Base-by-base conservation (phyloP, 129 eudicot genomes). In the Calendula officinalis region DNA sequence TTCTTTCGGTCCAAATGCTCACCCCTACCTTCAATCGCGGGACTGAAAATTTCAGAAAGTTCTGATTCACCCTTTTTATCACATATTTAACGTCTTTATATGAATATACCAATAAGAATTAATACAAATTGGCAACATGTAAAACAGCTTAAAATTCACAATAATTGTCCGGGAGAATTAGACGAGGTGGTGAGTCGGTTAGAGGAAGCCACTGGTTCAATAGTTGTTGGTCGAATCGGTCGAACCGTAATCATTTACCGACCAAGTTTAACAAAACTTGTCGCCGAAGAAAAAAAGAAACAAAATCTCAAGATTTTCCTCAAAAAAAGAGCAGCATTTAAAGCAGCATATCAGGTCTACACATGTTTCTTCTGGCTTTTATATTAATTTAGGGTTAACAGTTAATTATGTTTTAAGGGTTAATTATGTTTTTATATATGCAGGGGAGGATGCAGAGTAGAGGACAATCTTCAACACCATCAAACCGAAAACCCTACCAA, bases 241-340 rank as follows among this genome's bases (percentile, higher is more conserved):
- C 80, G 96, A 58, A 89, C 87, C 15, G 83, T 89, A 56, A 89
- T 89, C 56, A 77, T 89, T 17, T 89, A 89, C 72, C 57, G 94
- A 49, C 96, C 96, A 7, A 89, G 96, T 71, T 45, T 85, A 55
- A 80, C 81, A 49, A 89, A 89, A 61, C 60, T 80, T 36, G 78
- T 75, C 70, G 87, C 83, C 2, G 96, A 82, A 66, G 79, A 85
- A 85, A 89, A 82, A 75, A 89, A 77, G 91, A 80, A 82, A 70
- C 81, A 66, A 70, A 62, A 70, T 49, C 80, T 71, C 36, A 77
- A 76, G 67, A 52, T 70, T 56, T 73, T 76, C 32, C 61, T 72
- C 56, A 78, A 72, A 53, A 82, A 71, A 68, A 73, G 56, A 75
- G 62, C 70, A 8, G 74, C 71, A 36, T 68, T 17, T 48, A 80